phyloP scores from a whole-genome alignment of 257 asterid species.

The Anisodus tanguticus region DNA sequence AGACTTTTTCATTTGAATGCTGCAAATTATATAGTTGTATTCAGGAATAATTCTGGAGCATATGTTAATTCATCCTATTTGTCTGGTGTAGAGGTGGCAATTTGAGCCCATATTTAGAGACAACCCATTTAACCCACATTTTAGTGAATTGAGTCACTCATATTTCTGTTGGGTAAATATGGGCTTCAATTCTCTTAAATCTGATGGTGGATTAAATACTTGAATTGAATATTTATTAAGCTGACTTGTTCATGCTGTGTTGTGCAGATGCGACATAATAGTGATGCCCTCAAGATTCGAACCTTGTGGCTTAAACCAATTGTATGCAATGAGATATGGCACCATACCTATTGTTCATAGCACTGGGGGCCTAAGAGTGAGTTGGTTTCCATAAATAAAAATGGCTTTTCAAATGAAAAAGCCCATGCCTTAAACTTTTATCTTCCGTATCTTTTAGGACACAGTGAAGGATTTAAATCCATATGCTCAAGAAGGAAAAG shows the following conservation, averaged over 20 bases:
- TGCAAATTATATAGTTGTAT: neutral
- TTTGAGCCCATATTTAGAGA: too few species aligned
- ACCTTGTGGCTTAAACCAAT: conserved; percentile 93
- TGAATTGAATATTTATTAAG: neutral
- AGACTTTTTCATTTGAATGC: neutral
- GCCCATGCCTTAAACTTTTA: neutral
- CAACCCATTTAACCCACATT: too few species aligned
- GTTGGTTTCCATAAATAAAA: conserved; percentile 36
- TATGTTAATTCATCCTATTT: neutral
- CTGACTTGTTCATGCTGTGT: conserved; percentile 21
- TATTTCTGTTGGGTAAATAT: too few species aligned
- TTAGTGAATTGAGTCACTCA: too few species aligned
- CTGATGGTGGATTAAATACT: neutral
- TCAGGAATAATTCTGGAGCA: neutral
- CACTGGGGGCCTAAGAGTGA: conserved; percentile 94
- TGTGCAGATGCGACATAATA: conserved; percentile 86
- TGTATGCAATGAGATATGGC: conserved; percentile 97
- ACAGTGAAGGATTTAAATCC: conserved; percentile 82
- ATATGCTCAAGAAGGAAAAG: conserved; percentile 64
- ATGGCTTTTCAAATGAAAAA: neutral
- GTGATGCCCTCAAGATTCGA: conserved; percentile 97
- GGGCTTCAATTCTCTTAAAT: neutral
- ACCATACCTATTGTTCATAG: conserved; percentile 85
- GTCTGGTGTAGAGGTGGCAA: neutral
- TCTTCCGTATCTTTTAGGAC: conserved; percentile 54